Evolutionary conservation across 1,284 basidiomycete species (phyloP).

Genomic region (Takashimella koratensis): DNA sequence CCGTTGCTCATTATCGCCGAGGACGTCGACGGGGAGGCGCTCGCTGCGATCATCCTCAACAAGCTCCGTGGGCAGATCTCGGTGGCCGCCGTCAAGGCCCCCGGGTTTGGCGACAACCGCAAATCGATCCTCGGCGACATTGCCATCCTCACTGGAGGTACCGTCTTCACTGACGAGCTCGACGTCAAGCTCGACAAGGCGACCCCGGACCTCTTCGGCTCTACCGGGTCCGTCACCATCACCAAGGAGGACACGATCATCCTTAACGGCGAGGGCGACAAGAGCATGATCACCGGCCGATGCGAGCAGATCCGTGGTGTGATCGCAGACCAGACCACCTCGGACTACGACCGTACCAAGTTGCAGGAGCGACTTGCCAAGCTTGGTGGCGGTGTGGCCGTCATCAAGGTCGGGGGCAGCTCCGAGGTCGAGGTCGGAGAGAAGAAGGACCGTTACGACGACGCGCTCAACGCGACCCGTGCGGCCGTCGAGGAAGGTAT

Average conservation of each 20-base stretch:
- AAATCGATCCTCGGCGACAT: conserved; percentile 96
- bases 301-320: conserved; percentile 93
- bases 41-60: conserved; percentile 96
- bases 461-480: conserved; percentile 93
- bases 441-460: conserved; percentile 99
- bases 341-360: conserved; percentile 92
- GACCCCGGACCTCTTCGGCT: conserved; percentile 84
- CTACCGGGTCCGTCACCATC: conserved; percentile 85
- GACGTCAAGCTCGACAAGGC: conserved; percentile 96
- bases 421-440: conserved; percentile 96
- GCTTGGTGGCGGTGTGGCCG: conserved; percentile 91
- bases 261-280: conserved; percentile 86
- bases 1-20: conserved; percentile 95
- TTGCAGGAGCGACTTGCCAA: conserved; percentile 97
- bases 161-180: conserved; percentile 96
- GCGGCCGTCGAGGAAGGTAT: conserved; percentile 98
- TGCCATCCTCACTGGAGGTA: conserved; percentile 93
- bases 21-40: conserved; percentile 95
- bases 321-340: conserved; percentile 77
- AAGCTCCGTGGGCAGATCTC: conserved; percentile 95
- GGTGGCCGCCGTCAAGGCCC: conserved; percentile 91
- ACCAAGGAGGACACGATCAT: conserved; percentile 99
- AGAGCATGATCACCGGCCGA: conserved; percentile 77
- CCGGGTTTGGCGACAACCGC: conserved; percentile 98
- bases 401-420: conserved; percentile 94